Conservation (phyloP, 371 early-diverging fungal species). For the Parasitella parasitica region DNA sequence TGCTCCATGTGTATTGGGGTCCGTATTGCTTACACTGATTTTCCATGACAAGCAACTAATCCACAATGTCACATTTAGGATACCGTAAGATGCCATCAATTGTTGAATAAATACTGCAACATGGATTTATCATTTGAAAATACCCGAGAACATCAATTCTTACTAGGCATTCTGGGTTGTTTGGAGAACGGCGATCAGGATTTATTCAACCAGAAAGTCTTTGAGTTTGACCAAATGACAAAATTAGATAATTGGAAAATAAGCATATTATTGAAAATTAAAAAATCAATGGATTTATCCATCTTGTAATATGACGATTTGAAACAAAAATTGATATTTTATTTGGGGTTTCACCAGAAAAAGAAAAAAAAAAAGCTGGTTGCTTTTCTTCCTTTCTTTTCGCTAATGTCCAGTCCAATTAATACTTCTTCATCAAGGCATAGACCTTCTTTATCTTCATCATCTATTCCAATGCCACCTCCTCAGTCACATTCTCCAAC, state of each 20-base stretch:
- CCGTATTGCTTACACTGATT: constrained; percentile 7
- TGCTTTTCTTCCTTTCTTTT: too few relatives aligned
- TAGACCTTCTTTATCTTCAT: constrained; percentile 1
- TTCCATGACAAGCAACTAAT: too few relatives aligned
- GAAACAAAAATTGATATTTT: not conserved
- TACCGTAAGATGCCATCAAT: constrained; percentile 65
- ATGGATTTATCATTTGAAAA: constrained; percentile 85
- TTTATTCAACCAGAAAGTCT: constrained; percentile 77
- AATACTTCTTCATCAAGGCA: not conserved
- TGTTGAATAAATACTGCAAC: constrained; percentile 76
- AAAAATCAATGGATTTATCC: constrained; percentile 55
- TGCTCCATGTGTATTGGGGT: constrained; percentile 79
- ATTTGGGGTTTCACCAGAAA: not conserved
- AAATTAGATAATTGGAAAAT: constrained; percentile 97
- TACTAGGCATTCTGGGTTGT: constrained; percentile 72
- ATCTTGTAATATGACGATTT: not conserved
- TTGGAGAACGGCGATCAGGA: constrained; percentile 79
- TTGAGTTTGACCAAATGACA: constrained; percentile 82
- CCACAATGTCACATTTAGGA: constrained; percentile 55
- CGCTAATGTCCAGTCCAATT: not conserved
- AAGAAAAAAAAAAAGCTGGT: too few relatives aligned
- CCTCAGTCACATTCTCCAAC: constrained; percentile 1
- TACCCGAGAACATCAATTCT: constrained; percentile 85
- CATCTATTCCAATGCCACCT: constrained; percentile 8
- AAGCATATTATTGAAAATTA: constrained; percentile 81